Base-by-base conservation (phyloP, 1,284 basidiomycete species). In the Leccinum griseonigrum region DNA sequence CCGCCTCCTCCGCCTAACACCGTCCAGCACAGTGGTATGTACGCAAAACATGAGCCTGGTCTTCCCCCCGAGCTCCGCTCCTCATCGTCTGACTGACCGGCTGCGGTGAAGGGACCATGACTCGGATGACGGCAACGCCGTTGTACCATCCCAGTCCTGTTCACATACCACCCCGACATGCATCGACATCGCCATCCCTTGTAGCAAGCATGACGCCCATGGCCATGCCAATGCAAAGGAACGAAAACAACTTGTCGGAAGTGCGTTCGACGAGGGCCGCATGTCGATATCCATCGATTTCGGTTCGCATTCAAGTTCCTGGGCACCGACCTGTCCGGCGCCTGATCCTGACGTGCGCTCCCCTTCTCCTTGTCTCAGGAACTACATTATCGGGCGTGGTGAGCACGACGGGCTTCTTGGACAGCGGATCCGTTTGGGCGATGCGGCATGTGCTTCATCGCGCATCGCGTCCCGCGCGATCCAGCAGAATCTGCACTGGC, bases 301-400 rank as follows among this genome's bases (percentile, higher is more conserved):
- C 70, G 90, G 90, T 88, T 64, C 66, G 81, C 76, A 18, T n/a
- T 14, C 22, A 9, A 22, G 16, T 26, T 40, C 16, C 29, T 22
- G 22, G 22, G 22, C 22, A 22, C 22, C 22, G 31, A 7, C 11
- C 18, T 34, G 22, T 8, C 32, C 56, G 40, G 69, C 54, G 56
- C 22, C 10, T 59, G 18, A 43, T 40, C 16, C 18, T 46, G 10
- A 58, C 59, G 9, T 46, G 55, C 29, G 18, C 10, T 18, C 22
- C 22, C 22, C 22, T 22, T 22, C 22, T 22, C 8, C 26, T 43
- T 10, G 3, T 36, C 34, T 59, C 48, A 90, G 88, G 88, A 74
- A 92, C 90, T 4, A 92, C 90, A 1, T 92, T 91, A 75, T 91
- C 90, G 48, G 90, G 90, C 63, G 87, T 92, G 66, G 90, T 91